These are phyloP conservation scores for Magnolia changhungtana DNA, from an alignment of 164 flowering plant genomes.

Conservation along the genomic window DNA sequence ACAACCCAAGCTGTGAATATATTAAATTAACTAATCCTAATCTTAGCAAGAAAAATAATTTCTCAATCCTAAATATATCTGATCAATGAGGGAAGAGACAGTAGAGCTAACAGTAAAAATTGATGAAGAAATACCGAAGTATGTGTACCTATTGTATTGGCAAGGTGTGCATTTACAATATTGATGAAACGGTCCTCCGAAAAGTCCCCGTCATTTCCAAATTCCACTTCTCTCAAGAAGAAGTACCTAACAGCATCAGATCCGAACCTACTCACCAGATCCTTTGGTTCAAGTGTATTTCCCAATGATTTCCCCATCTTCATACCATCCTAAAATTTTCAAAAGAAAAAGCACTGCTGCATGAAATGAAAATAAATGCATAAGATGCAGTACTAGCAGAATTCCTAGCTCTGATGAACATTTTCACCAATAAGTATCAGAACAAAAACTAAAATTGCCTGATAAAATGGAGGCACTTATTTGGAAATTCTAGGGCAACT, in stretches of 20 bases:
- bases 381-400: slow-evolving; percentile 20
- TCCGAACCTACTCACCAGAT: slow-evolving; percentile 78
- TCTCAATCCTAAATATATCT: not conserved
- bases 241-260: slow-evolving; percentile 95
- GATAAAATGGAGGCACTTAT: not conserved
- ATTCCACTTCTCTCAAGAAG: slow-evolving; percentile 89
- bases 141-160: slow-evolving; percentile 80
- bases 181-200: slow-evolving; percentile 90
- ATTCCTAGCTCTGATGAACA: not conserved
- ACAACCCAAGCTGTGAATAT: slow-evolving; percentile 4
- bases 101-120: not conserved
- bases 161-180: slow-evolving; percentile 89
- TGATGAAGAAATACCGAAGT: not conserved
- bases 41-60: not conserved
- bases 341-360: slow-evolving; percentile 55
- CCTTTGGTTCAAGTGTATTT: slow-evolving; percentile 90
- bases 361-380: slow-evolving; percentile 45
- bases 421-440: not conserved
- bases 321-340: slow-evolving; percentile 86
- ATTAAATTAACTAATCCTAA: not conserved
- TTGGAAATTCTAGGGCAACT: not conserved
- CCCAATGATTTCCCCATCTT: slow-evolving; percentile 99
- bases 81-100: not conserved
- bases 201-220: slow-evolving; percentile 95
- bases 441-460: not conserved